Base-by-base conservation (phyloP, 352 stramenopile species). In the Phytopythium sindhum region DNA sequence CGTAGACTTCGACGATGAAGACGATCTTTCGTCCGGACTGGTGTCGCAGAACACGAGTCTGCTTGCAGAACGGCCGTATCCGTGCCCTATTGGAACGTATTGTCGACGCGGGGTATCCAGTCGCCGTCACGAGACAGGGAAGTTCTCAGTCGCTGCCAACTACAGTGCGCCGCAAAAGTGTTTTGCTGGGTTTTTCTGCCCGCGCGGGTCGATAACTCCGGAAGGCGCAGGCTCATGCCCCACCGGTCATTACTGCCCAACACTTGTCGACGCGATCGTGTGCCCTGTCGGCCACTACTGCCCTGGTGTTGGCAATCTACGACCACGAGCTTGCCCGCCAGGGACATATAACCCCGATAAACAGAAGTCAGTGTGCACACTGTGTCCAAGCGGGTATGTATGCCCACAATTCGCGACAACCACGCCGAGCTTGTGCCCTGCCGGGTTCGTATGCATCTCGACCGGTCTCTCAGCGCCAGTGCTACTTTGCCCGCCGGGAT, bases 161-260 rank as follows among this genome's bases (percentile, higher is more conserved):
- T 99, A 96, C 69, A 94, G 81, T 55, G 95, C 93, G 10, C 97
- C 97, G 42, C 97, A 99, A 64, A 82, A 75, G 47, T 99, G 97
- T 60, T 98, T 98, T 63, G 70, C 87, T 42, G 97, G 97, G 0
- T 98, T 98, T 69, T 99, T 99, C 67, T 99, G 97, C 75, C 93
- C 97, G 0, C 80, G 85, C 28, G 95, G 95, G 28, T 98, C 93
- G 11, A 75, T 70, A 1, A 96, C 88, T 12, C 95, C 97, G 8
- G 92, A 99, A 70, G 97, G 97, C 4, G 73, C 80, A 60, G 97
- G 97, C 0, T 88, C 97, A 11, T 99, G 97, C 61, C 96, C 95
- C 19, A 96, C 93, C 11, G 97, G 96, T 10, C 93, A 98, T 72
- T 99, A 97, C 70, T 99, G 97, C 59, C 91, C 94, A 1, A 95